A percentile compares a stretch with the other conserved stretches of the same genome.
phyloP scores from a whole-genome alignment of 805 yeast genomes.

The Lipomyces chichibuensis region DNA sequence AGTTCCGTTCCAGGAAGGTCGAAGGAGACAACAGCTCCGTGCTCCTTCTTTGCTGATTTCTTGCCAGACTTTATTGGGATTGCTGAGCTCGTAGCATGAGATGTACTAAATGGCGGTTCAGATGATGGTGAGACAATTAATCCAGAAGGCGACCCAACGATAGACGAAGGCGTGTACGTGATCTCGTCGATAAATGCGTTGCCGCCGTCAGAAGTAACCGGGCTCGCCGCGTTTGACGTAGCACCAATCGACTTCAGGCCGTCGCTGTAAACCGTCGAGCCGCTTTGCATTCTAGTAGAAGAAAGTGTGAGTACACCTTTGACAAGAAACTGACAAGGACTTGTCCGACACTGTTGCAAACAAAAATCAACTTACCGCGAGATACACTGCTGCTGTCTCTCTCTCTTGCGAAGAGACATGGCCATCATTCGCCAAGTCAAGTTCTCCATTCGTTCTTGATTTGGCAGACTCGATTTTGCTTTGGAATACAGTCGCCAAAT shows the following conservation, averaged over 20 bases:
- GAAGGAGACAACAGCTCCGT: conserved; percentile 12
- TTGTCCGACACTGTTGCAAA: not conserved
- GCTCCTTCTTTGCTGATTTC: conserved; percentile 4
- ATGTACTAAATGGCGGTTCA: conserved; percentile 15
- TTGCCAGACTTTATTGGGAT: conserved; percentile 25
- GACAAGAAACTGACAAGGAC: too few species aligned
- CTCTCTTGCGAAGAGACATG: conserved; percentile 42
- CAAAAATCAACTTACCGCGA: not conserved
- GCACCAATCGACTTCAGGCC: conserved; percentile 16
- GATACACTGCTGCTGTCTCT: conserved; percentile 16
- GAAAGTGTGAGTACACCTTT: not conserved
- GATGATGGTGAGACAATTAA: conserved; percentile 22
- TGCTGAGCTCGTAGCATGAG: conserved; percentile 29
- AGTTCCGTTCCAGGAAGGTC: conserved; percentile 20
- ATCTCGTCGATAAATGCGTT: conserved; percentile 36
- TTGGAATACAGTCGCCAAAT: conserved; percentile 78
- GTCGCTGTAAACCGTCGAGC: not conserved
- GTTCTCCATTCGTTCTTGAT: conserved; percentile 77
- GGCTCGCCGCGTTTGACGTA: conserved; percentile 19
- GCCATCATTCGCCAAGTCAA: conserved; percentile 87
- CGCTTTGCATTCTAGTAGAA: not conserved
- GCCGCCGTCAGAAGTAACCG: conserved; percentile 23
- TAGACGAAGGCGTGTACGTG: conserved; percentile 37
- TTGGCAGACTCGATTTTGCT: conserved; percentile 75
- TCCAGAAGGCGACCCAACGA: conserved; percentile 38